Percentiles rank a stretch among this genome's conserved stretches.
Conservation (phyloP, 306 rosid species). For the Cicer cuneatum region DNA sequence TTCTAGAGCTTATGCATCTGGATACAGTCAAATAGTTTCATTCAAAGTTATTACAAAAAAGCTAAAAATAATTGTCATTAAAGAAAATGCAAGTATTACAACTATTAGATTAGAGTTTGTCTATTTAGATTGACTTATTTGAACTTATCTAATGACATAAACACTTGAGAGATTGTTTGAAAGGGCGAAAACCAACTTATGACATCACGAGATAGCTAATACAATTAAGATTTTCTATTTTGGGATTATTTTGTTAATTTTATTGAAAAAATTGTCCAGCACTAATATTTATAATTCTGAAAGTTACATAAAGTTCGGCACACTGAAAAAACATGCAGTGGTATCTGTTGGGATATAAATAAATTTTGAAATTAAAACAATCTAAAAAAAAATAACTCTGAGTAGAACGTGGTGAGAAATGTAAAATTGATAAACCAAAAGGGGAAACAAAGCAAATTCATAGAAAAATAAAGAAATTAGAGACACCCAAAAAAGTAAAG, state of each 20-base stretch:
- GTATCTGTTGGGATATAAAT: background rate
- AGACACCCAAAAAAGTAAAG: background rate
- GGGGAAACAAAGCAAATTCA: background rate
- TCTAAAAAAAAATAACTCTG: background rate
- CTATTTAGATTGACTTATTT: no score
- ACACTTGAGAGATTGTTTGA: no score
- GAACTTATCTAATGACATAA: no score
- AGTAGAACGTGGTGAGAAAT: background rate
- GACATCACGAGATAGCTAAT: no score
- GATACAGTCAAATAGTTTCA: conserved; percentile 27
- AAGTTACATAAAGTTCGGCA: background rate
- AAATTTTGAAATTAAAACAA: background rate
- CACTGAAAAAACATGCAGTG: background rate
- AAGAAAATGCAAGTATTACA: background rate
- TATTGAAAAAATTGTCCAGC: no score
- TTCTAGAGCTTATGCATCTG: conserved; percentile 51
- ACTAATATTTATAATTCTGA: no score
- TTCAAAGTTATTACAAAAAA: background rate
- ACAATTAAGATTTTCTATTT: no score
- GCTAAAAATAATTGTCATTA: background rate
- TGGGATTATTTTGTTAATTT: no score
- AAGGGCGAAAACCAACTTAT: no score
- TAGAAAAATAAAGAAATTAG: background rate
- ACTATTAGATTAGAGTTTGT: background rate
- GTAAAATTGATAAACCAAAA: background rate